These are phyloP conservation scores for Globisporangium parvum DNA, from an alignment of 352 stramenopile genomes.

Conservation along the genomic window DNA sequence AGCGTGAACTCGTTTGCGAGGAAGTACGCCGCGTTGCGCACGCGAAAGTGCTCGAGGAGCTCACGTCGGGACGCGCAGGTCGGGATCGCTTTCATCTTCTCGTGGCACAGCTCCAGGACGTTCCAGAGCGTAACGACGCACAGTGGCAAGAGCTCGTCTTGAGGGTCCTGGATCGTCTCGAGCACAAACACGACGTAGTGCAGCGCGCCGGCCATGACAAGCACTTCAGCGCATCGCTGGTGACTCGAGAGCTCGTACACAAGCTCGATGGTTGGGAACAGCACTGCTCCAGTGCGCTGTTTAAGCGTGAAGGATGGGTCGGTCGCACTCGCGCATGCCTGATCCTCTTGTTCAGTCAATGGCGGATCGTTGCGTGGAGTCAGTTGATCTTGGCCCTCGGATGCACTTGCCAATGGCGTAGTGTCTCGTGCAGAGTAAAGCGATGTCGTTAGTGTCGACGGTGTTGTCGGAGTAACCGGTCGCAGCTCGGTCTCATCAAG, in stretches of 20 bases:
- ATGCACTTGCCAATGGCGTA: background rate
- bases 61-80: slow-evolving; percentile 48
- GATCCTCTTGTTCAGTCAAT: background rate
- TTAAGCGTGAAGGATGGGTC: background rate
- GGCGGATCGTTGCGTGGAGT: background rate
- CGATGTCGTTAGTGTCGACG: slow-evolving; percentile 6
- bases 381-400: background rate
- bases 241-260: slow-evolving; percentile 62
- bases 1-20: slow-evolving; percentile 55
- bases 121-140: slow-evolving; percentile 76
- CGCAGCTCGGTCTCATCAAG: slow-evolving; percentile 2
- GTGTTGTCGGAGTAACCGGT: slow-evolving; percentile 7
- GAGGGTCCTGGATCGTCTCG: slow-evolving; percentile 35
- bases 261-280: slow-evolving; percentile 61
- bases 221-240: slow-evolving; percentile 55
- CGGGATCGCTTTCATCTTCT: slow-evolving; percentile 34
- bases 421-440: slow-evolving; percentile 4
- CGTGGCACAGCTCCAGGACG: slow-evolving; percentile 56
- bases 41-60: slow-evolving; percentile 49
- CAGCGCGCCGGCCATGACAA: slow-evolving; percentile 57
- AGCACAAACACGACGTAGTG: slow-evolving; percentile 69
- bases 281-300: slow-evolving; percentile 21
- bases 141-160: slow-evolving; percentile 66
- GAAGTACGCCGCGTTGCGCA: slow-evolving; percentile 60
- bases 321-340: background rate